Evolutionary conservation across 495 filamentous ascomycete species (phyloP), one percentile per base, ranked within the genome.

Genomic region (Podospora pseudoanserina): DNA sequence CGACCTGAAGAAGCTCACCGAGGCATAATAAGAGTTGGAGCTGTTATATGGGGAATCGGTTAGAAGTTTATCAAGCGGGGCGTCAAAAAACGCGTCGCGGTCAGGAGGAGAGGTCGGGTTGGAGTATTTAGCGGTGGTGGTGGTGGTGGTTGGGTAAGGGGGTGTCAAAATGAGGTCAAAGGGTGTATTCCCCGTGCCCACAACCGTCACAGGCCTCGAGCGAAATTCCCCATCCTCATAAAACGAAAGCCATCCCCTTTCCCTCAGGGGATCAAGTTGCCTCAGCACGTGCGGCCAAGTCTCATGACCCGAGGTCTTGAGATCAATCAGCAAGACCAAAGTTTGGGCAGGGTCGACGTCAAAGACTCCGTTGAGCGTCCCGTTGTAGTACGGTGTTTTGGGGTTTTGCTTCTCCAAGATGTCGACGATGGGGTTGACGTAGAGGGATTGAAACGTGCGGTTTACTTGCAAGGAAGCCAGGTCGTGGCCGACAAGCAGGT

Each of bases 181-280:
- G 0, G 92, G 90, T 0, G 91, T 88, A 67, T 90, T 88, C 18
- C 93, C 93, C 0, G 92, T 94, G 0, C 87, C 91, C 7, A 96
- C 90, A 4, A 96, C 85, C 4, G 92, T 96, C 19, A 97, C 75
- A 5, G 89, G 87, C 3, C 89, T 81, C 9, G 82, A 70, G 20
- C 78, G 73, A 20, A 86, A 69, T 34, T 79, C 80, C 5, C 81
- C 82, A 62, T 88, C 79, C 59, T 88, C 80, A 39, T 87, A 78
- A 55, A 81, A 85, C 5, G 84, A 87, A 5, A 92, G 79, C 77
- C 87, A 92, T 49, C 83, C 84, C 44, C 79, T 77, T 27, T 85
- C 80, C 11, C 91, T 84, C 1, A 94, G 83, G 4, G 91, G 90
- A 30, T 85, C 76, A 0, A 94, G 82, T 58, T 90, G 87, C 15